Base-by-base conservation (phyloP, 441 rosid genomes). In the Erodium texanum region DNA sequence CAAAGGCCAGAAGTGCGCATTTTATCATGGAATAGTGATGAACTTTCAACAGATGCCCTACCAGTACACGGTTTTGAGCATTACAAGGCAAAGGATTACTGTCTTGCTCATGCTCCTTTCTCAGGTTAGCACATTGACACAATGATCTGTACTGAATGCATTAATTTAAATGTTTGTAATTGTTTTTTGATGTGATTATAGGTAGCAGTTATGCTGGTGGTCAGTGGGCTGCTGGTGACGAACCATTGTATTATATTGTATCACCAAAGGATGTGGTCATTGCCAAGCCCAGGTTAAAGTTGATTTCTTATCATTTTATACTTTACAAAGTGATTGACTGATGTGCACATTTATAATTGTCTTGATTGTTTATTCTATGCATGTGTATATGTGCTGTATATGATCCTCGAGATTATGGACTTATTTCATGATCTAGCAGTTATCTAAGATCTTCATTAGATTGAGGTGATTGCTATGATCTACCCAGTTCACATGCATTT, bases 171-270 rank as follows among this genome's bases (percentile, higher is more conserved):
- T 70, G 38, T 45, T 80, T 68, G n/a, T 74, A 68, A 41, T 65
- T 24, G 66, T 16, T 70, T 45, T 73, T 71, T 73, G n/a, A 64
- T 76, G 71, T 4, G 3, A 74, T 62, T 78, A 29, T 81, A 95
- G 99, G 99, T 78, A 92, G 97, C 77, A 92, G 99, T 74, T 90
- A 95, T 76, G 98, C 92, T 79, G 97, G 99, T 73, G 98, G 99
- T 68, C 99, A 92, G 79, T 95, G 99, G 99, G 96, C 96, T 68
- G 92, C 98, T 83, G 98, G 98, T 73, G 97, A 92, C 80, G 99
- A 95, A 74, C 96, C 99, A 27, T 66, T 86, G 72, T 95, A 89
- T 80, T 92, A 95, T 81, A 68, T 95, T 69, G 97, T 95, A 66
- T 95, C 99, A 12, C 99, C 95, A 20, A 95, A 95, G 82, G 97